Conservation (phyloP, 495 filamentous ascomycete genomes). For the Parathielavia appendiculata region DNA sequence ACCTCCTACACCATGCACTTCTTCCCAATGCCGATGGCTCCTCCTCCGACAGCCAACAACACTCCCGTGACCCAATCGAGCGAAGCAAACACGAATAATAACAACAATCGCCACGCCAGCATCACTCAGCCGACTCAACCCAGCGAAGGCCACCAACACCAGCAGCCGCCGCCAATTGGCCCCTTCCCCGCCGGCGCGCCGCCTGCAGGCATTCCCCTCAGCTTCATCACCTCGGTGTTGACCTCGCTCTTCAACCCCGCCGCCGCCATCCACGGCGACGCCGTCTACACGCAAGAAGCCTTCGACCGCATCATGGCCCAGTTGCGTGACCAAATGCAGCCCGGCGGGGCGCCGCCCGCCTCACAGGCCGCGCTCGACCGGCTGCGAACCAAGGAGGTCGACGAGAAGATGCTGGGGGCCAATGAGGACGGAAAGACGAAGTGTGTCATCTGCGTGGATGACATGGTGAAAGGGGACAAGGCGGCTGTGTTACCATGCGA, state of each 20-base stretch:
- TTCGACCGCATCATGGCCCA: constrained; percentile 80
- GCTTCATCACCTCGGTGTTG: constrained; percentile 27
- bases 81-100: neutral
- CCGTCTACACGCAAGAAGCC: constrained; percentile 81
- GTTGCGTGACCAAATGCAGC: constrained; percentile 68
- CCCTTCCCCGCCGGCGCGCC: neutral
- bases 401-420: constrained; percentile 54
- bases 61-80: neutral
- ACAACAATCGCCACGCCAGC: neutral
- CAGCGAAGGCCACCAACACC: neutral
- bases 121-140: neutral
- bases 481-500: constrained; percentile 75
- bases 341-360: constrained; percentile 77
- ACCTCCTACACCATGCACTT: constrained; percentile 17
- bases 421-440: constrained; percentile 51
- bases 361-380: constrained; percentile 63
- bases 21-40: neutral
- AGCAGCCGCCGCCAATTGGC: constrained; percentile 1
- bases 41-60: constrained; percentile 5
- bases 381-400: constrained; percentile 61
- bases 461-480: constrained; percentile 65
- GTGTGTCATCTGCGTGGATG: constrained; percentile 89
- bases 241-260: constrained; percentile 52
- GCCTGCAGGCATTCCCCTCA: neutral
- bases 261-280: constrained; percentile 59